Percentiles rank a stretch among this genome's conserved stretches.
phyloP scores from a whole-genome alignment of 2,329 filamentous ascomycete species.

The Samsoniella hepiali region DNA sequence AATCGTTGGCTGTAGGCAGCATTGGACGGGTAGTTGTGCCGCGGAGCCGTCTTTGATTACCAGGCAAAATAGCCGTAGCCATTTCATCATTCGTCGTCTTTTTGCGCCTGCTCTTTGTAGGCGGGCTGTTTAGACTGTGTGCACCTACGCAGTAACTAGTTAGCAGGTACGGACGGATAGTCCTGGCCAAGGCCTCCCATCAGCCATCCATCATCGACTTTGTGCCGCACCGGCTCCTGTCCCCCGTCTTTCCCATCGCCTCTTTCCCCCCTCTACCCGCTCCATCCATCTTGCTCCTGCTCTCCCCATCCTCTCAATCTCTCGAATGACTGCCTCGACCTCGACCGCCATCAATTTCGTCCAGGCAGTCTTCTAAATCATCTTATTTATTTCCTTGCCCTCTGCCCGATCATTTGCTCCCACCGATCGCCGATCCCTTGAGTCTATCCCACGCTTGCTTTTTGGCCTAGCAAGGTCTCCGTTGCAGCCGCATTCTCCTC shows the following conservation, averaged over 20 bases:
- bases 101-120: too few species aligned
- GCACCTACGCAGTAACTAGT: too few species aligned
- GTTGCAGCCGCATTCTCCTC: conserved; percentile 8
- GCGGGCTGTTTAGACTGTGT: too few species aligned
- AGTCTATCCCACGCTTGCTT: conserved; percentile 1
- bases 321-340: background rate
- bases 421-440: conserved; percentile 1
- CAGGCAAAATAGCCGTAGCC: too few species aligned
- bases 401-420: background rate
- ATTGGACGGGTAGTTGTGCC: too few species aligned
- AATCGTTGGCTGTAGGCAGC: background rate
- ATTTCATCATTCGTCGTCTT: too few species aligned
- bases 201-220: background rate
- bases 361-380: background rate
- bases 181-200: background rate
- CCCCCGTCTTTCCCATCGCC: background rate
- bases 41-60: too few species aligned
- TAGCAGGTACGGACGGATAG: background rate
- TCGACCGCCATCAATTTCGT: background rate
- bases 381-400: background rate
- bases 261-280: background rate
- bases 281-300: background rate
- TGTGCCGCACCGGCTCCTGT: background rate
- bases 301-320: background rate
- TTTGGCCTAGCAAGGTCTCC: background rate